A percentile compares a stretch with the other conserved stretches of the same genome.
Evolutionary conservation across 208 protist genomes (phyloP).

Genomic region (Trypanosoma boissoni): DNA sequence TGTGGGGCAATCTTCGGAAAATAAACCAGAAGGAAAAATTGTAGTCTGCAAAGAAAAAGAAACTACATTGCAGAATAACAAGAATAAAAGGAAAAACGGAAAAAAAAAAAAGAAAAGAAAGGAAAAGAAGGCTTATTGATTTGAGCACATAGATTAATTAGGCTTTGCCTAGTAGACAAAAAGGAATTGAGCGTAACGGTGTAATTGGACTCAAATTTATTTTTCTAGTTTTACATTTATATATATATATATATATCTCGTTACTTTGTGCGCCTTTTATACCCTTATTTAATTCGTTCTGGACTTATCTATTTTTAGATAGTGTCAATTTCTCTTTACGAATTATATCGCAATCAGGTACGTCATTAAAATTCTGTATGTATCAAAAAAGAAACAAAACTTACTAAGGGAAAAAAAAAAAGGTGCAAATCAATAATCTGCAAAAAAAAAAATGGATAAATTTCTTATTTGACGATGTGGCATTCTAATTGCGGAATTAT

Average conservation of each 20-base stretch:
- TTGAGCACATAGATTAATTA: background rate
- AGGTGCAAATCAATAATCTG: background rate
- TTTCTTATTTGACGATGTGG: too few relatives aligned
- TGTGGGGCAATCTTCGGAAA: slow-evolving; percentile 91
- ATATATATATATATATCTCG: slow-evolving; percentile 1
- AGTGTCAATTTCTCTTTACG: too few relatives aligned
- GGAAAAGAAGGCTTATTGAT: background rate
- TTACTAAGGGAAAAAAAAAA: background rate
- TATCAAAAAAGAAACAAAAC: background rate
- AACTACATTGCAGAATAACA: background rate
- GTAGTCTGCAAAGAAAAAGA: slow-evolving; percentile 27
- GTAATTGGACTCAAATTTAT: too few relatives aligned
- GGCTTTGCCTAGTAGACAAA: too few relatives aligned
- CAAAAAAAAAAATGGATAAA: too few relatives aligned
- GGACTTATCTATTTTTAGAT: too few relatives aligned
- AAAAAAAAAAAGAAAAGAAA: background rate
- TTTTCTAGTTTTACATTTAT: too few relatives aligned
- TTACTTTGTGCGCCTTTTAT: background rate
- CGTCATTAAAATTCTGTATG: too few relatives aligned
- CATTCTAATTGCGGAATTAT: too few relatives aligned
- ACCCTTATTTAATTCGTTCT: background rate
- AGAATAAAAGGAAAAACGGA: background rate
- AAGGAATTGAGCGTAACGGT: too few relatives aligned
- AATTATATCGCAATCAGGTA: too few relatives aligned
- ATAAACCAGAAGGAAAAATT: slow-evolving; percentile 80